A percentile compares a stretch with the other conserved stretches of the same genome.
Evolutionary conservation across 1,284 basidiomycete genomes (phyloP).

Genomic region (Microstroma glucosiphilum): DNA sequence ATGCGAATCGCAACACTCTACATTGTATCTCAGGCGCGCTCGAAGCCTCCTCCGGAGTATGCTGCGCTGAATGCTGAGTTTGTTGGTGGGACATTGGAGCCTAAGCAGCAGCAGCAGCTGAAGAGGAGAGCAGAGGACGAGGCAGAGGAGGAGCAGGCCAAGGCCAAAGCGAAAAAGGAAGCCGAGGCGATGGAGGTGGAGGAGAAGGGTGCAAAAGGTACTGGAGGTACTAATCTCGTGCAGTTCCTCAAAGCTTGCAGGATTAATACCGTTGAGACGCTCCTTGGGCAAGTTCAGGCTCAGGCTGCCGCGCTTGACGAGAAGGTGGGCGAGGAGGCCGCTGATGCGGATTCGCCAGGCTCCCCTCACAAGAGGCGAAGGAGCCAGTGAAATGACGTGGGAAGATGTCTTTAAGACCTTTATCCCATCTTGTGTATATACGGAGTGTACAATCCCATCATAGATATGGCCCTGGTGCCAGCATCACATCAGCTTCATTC

Average conservation of each 20-base stretch:
- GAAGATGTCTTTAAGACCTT: too few relatives aligned
- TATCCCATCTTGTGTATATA: too few relatives aligned
- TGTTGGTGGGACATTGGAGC: constrained; percentile 17
- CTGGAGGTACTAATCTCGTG: constrained; percentile 45
- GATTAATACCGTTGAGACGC: constrained; percentile 36
- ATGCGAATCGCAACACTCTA: constrained; percentile 79
- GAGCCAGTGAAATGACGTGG: too few relatives aligned
- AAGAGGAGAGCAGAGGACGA: too few relatives aligned
- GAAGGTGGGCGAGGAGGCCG: too few relatives aligned
- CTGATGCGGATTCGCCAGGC: too few relatives aligned
- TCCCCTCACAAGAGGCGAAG: too few relatives aligned
- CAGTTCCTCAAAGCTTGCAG: constrained; percentile 39
- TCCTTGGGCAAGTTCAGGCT: constrained; percentile 19
- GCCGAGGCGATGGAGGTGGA: constrained; percentile 14
- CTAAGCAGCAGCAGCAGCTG: constrained; percentile 6
- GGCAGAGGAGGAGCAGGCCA: too few relatives aligned
- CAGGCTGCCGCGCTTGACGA: too few relatives aligned
- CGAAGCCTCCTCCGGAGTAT: constrained; percentile 29
- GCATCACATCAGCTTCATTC: too few relatives aligned
- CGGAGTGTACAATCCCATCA: too few relatives aligned
- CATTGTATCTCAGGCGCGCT: constrained; percentile 52
- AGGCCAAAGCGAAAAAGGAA: constrained; percentile 4
- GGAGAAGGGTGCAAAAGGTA: constrained; percentile 32
- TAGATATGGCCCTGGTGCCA: too few relatives aligned
- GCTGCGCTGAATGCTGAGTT: constrained; percentile 19